Conservation (phyloP, 23 red algal species). For the Gracilaria caudata region DNA sequence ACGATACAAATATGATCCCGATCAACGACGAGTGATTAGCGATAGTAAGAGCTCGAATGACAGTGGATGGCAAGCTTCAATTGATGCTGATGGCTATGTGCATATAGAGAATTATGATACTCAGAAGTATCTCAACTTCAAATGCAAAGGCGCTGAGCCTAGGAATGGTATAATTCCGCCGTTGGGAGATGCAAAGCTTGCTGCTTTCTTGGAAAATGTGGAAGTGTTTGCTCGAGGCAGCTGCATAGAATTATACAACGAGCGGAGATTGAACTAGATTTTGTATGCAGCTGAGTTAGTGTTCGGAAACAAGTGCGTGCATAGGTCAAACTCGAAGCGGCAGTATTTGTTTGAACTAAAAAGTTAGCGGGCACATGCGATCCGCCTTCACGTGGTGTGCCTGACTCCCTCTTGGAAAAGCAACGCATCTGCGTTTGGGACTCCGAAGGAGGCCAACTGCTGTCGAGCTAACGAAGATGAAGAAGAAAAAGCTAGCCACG, state of each 20-base stretch:
- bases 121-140: constrained; percentile 26
- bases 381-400: constrained; percentile 30
- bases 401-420: too few relatives aligned
- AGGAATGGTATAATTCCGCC: constrained; percentile 31
- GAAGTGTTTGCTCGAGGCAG: constrained; percentile 13
- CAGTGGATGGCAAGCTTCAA: constrained; percentile 42
- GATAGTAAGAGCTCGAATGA: constrained; percentile 14
- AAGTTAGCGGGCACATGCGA: constrained; percentile 23
- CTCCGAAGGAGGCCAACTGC: too few relatives aligned
- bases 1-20: constrained; percentile 20
- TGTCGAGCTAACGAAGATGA: too few relatives aligned
- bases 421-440: too few relatives aligned
- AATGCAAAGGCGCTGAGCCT: constrained; percentile 45
- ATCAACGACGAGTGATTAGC: background rate
- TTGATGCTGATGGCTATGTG: constrained; percentile 42
- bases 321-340: too few relatives aligned
- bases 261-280: background rate
- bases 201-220: constrained; percentile 42
- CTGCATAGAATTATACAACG: constrained; percentile 27
- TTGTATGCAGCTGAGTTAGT: background rate
- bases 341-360: too few relatives aligned
- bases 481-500: too few relatives aligned
- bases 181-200: constrained; percentile 46
- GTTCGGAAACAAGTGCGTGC: background rate
- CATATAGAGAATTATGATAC: constrained; percentile 49